Evolutionary conservation across 2,329 filamentous ascomycete genomes (phyloP), one percentile per base, ranked within the genome.

Genomic region (Biscogniauxia sp.): DNA sequence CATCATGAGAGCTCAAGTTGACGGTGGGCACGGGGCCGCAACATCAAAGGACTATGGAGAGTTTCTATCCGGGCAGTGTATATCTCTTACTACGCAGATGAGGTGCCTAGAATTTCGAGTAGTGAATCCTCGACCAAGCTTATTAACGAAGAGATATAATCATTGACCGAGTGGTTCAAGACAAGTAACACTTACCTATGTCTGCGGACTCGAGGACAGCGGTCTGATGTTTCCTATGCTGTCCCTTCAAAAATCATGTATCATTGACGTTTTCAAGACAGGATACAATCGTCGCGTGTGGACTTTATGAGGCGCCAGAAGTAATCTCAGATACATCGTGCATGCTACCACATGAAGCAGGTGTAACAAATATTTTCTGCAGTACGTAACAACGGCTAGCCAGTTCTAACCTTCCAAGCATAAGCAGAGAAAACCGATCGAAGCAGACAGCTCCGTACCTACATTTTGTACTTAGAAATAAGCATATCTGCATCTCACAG

Each of bases 291-390:
- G 20, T 54, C 51, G 45, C 23, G 17, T 45, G 51, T 28, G 54
- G 45, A 55, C 51, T 55, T 59, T 54, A 28, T 58, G 58, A 50
- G 32, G 53, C 54, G 23, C 58, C 51, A 57, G 56, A 57, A 56
- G 53, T 64, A 62, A 66, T 64, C 56, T 62, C 63, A 68, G 63
- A 65, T 61, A 65, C 63, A 66, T 67, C 68, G 64, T 66, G 62
- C 64, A 70, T 69, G 63, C 61, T 68, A 71, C 67, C 64, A 63
- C 67, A 69, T 69, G 62, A 70, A 68, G 66, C 61, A 69, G 58
- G 66, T 69, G 67, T 69, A 69, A 66, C 66, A 61, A 60, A 64
- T 59, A 55, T 66, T 64, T 64, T 68, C 60, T 68, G 62, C 64
- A 56, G 62, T 55, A 62, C 68, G 62, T 60, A 55, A 68, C 66